These are phyloP conservation scores for Irpex sp. DNA, from an alignment of 1,284 basidiomycete species.

Conservation along the genomic window DNA sequence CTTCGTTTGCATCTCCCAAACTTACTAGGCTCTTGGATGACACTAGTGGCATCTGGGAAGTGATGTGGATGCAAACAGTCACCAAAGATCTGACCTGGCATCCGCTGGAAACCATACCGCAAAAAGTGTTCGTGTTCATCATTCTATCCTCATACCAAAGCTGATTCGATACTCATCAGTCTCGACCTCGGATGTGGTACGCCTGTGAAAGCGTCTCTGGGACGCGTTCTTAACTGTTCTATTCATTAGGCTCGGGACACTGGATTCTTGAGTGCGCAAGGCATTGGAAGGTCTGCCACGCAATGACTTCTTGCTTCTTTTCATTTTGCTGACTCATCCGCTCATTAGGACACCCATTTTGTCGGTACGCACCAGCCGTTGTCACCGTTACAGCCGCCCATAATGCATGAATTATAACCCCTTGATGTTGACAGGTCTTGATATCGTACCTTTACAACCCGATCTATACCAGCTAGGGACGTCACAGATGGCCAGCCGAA, in stretches of 20 bases:
- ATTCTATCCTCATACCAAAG: constrained; percentile 10
- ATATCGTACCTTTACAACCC: constrained; percentile 66
- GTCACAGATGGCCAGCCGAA: constrained; percentile 50
- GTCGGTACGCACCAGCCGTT: constrained; percentile 40
- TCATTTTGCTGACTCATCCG: constrained; percentile 18
- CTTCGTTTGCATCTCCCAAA: background rate
- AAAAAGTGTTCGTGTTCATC: constrained; percentile 49
- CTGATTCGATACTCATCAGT: constrained; percentile 28
- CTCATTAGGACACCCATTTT: constrained; percentile 45
- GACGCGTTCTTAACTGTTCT: background rate
- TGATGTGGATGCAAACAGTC: constrained; percentile 47
- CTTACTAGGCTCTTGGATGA: background rate
- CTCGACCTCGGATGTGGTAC: constrained; percentile 68
- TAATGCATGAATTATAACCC: background rate
- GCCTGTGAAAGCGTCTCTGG: constrained; percentile 19
- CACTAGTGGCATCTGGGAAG: constrained; percentile 67
- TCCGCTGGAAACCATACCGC: constrained; percentile 52
- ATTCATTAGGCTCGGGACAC: constrained; percentile 50
- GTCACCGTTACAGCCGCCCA: background rate
- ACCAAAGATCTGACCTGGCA: constrained; percentile 56
- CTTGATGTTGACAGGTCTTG: constrained; percentile 42
- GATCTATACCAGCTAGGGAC: constrained; percentile 53
- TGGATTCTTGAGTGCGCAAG: constrained; percentile 64
- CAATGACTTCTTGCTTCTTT: constrained; percentile 2
- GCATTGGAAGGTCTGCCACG: constrained; percentile 52